Conservation (phyloP, 108 stramenopile genomes). For the Seminavis robusta region DNA sequence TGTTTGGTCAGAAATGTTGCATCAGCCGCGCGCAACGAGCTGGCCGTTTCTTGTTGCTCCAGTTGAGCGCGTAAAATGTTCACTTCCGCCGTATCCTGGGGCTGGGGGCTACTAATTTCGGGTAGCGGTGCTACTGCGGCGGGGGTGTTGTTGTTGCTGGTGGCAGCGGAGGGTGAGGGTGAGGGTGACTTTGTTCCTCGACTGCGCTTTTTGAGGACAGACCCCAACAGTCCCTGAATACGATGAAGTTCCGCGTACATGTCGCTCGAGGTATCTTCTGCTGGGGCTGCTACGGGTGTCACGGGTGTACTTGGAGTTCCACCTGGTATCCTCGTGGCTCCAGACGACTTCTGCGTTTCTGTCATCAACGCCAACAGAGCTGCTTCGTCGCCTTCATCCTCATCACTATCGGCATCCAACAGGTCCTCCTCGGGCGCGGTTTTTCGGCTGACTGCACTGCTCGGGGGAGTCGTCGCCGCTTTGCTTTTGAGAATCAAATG, state of each 20-base stretch:
- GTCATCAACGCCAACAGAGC: constrained; percentile 18
- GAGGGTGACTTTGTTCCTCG: constrained; percentile 7
- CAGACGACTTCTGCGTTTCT: background rate
- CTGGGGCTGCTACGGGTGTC: background rate
- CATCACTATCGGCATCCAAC: constrained; percentile 14
- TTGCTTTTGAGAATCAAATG: constrained; percentile 66
- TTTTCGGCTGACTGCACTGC: background rate
- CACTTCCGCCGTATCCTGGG: constrained; percentile 47
- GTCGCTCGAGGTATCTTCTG: constrained; percentile 2
- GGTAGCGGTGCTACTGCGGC: background rate
- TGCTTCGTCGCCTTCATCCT: constrained; percentile 36
- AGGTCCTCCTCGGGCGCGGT: constrained; percentile 9
- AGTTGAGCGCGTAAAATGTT: constrained; percentile 61
- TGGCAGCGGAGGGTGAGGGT: too few relatives aligned
- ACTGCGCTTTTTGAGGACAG: constrained; percentile 61
- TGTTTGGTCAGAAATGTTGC: constrained; percentile 66
- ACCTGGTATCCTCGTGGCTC: background rate
- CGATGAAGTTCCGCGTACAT: constrained; percentile 60
- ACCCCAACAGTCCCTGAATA: constrained; percentile 74
- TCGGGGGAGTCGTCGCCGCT: constrained; percentile 6
- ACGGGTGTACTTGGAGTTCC: background rate
- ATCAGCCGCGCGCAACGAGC: constrained; percentile 69
- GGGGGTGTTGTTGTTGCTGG: too few relatives aligned
- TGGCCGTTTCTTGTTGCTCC: constrained; percentile 50
- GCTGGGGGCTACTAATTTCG: background rate